phyloP scores from a whole-genome alignment of 805 yeast species.

The Candida silvicultrix region DNA sequence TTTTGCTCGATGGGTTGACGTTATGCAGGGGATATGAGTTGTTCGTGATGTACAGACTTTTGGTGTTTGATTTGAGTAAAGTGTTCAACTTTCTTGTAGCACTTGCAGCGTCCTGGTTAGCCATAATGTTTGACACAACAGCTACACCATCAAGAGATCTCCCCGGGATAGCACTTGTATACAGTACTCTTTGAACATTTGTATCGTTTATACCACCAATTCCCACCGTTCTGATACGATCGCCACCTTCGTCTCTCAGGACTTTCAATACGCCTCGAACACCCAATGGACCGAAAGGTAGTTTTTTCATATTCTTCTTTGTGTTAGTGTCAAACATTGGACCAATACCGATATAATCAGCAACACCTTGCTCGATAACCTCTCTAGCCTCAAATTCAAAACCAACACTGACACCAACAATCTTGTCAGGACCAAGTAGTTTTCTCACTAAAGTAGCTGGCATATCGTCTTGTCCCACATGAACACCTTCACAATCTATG shows the following conservation, averaged over 20 bases:
- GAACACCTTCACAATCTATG: constrained; percentile 85
- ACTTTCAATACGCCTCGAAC: constrained; percentile 45
- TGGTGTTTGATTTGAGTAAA: constrained; percentile 24
- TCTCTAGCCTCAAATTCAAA: constrained; percentile 45
- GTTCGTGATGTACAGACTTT: background rate
- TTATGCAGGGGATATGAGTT: background rate
- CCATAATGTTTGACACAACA: constrained; percentile 83
- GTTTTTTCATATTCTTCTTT: constrained; percentile 46
- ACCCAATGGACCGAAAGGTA: constrained; percentile 69
- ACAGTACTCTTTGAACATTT: constrained; percentile 55
- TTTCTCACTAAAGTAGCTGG: constrained; percentile 43
- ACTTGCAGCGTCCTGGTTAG: constrained; percentile 42
- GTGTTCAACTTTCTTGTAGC: constrained; percentile 38
- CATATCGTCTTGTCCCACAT: constrained; percentile 92
- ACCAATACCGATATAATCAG: constrained; percentile 85
- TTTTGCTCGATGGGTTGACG: background rate
- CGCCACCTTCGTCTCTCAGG: constrained; percentile 28
- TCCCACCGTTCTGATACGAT: constrained; percentile 54
- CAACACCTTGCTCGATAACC: constrained; percentile 38
- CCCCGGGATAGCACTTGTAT: constrained; percentile 40
- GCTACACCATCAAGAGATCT: constrained; percentile 72
- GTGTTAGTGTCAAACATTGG: constrained; percentile 72
- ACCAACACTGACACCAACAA: constrained; percentile 75
- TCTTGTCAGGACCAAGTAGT: constrained; percentile 66
- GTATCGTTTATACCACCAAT: constrained; percentile 72